Evolutionary conservation across 2,329 filamentous ascomycete species (phyloP), one percentile per base, ranked within the genome.

Genomic region (Phaeosphaeriaceae sp.): DNA sequence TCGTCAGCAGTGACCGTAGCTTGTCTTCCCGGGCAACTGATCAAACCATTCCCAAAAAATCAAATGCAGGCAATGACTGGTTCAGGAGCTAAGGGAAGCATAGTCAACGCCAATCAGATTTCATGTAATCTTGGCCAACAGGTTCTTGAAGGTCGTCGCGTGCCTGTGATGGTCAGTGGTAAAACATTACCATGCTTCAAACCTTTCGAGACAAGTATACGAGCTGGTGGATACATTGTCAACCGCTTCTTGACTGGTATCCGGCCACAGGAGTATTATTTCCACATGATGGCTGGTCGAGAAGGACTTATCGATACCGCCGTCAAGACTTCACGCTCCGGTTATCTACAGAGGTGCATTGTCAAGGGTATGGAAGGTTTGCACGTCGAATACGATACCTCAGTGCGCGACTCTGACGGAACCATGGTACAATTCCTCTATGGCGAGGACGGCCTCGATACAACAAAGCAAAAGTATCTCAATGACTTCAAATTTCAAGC

Each of bases 1-100:
- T 97, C 93, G 3, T 87, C 89, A 13, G 83, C 80, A 1, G 87
- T 97, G 36, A 96, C 92, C 8, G 81, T 81, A 38, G 83, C 84
- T 2, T 96, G 92, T 74, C 81, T 99, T 59, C 94, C 94, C 0
- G 76, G 79, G 16, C 91, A 90, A 34, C 83, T 99, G 21, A 86
- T 90, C 65, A 99, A 97, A 76, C 85, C 89, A 6, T 99, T 99
- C 74, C 94, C 94, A 1, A 88, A 88, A 68, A 99, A 99, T 68
- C 93, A 97, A 76, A 99, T 99, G 93, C 94, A 99, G 79, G 86
- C 90, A 58, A 99, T 99, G 94, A 99, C 94, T 17, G 89, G 88
- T 12, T 97, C 94, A 48, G 94, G 94, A 73, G 94, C 94, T 42
- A 99, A 99, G 77, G 94, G 94, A 70, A 89, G 85, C 46, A 80